These are phyloP conservation scores for Lunularia cruciata DNA, from an alignment of 225 moss, liverwort and hornwort genomes.

Conservation along the genomic window DNA sequence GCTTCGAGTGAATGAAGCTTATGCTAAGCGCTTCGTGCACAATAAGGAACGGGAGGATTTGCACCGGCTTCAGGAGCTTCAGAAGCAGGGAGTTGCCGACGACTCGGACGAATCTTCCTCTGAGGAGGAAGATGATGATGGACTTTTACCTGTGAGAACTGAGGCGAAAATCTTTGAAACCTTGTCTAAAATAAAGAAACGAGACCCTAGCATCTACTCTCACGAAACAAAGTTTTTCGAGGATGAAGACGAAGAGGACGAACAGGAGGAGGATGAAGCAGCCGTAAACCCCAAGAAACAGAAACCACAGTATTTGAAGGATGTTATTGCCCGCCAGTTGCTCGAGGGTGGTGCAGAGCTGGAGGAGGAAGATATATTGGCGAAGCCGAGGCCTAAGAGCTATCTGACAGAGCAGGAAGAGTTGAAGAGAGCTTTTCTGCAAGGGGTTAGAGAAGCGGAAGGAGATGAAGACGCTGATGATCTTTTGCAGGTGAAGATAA, in stretches of 20 bases:
- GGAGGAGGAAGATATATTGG: conserved; percentile 29
- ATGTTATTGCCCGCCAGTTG: conserved; percentile 77
- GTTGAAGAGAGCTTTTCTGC: conserved; percentile 74
- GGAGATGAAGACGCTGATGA: conserved; percentile 51
- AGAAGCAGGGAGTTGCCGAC: conserved; percentile 64
- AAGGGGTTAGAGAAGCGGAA: conserved; percentile 59
- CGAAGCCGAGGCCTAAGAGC: conserved; percentile 36
- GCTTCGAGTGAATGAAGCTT: conserved; percentile 70
- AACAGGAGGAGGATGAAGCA: conserved; percentile 33
- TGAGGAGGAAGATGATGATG: conserved; percentile 83
- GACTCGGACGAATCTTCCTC: conserved; percentile 56
- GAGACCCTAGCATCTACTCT: conserved; percentile 78
- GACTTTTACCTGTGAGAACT: conserved; percentile 55
- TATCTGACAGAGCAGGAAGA: conserved; percentile 88
- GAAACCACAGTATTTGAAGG: conserved; percentile 90
- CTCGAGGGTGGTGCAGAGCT: conserved; percentile 55
- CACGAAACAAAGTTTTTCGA: conserved; percentile 72
- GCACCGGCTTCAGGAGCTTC: conserved; percentile 82
- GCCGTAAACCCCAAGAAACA: conserved; percentile 41
- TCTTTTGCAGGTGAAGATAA: conserved; percentile 64
- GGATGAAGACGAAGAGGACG: conserved; percentile 46
- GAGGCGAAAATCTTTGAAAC: conserved; percentile 87
- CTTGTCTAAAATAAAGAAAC: conserved; percentile 68
- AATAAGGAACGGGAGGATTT: conserved; percentile 93
- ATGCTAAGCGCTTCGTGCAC: conserved; percentile 64